A percentile compares a stretch with the other conserved stretches of the same genome.
Conservation (phyloP, 768 basidiomycete genomes). For the Mycena polygramma region DNA sequence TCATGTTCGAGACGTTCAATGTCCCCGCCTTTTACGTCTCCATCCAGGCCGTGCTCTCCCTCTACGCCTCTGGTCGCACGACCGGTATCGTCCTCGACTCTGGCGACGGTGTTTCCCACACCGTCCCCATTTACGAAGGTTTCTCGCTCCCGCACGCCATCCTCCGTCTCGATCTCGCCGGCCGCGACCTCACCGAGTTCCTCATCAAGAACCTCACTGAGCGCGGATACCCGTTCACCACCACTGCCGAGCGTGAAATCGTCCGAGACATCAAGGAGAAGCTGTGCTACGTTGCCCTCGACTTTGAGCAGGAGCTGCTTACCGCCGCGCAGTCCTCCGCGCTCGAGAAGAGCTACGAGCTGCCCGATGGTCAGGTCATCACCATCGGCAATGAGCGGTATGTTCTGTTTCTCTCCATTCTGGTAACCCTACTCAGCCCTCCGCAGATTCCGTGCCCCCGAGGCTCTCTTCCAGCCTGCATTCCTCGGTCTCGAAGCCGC, state of each 20-base stretch:
- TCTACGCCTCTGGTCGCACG: constrained; percentile 95
- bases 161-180: constrained; percentile 91
- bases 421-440: constrained; percentile 44
- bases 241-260: constrained; percentile 93
- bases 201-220: constrained; percentile 90
- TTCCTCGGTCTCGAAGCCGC: constrained; percentile 91
- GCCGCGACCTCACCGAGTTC: constrained; percentile 90
- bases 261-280: constrained; percentile 98
- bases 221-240: constrained; percentile 95
- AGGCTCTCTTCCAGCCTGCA: constrained; percentile 94
- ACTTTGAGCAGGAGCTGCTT: constrained; percentile 94
- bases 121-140: constrained; percentile 96
- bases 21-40: constrained; percentile 93
- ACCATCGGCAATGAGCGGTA: constrained; percentile 94
- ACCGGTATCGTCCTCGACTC: constrained; percentile 97
- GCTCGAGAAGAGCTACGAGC: constrained; percentile 93
- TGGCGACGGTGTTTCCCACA: constrained; percentile 96
- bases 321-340: constrained; percentile 91
- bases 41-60: constrained; percentile 91
- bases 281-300: constrained; percentile 94
- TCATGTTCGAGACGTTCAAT: constrained; percentile 98
- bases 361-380: constrained; percentile 94
- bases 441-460: constrained; percentile 87
- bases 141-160: constrained; percentile 95
- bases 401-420: constrained; percentile 68